phyloP scores from a whole-genome alignment of 345 rosid genomes.

The Syzygium aromaticum region DNA sequence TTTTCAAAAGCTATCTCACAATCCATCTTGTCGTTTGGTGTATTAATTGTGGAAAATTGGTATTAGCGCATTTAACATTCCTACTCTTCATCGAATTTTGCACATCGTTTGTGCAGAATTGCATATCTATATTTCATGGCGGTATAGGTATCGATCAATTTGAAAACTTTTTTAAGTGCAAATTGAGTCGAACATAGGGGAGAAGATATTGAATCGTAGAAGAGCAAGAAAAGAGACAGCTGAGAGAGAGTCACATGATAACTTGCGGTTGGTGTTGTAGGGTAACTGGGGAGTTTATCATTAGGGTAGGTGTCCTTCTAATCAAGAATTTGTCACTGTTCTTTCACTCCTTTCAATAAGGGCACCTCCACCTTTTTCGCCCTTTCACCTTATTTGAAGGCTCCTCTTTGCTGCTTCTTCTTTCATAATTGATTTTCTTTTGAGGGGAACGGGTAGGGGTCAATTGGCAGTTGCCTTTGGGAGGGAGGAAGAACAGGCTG shows the following conservation, averaged over 20 bases:
- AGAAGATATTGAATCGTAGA: background rate
- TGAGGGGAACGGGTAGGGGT: background rate
- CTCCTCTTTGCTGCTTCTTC: background rate
- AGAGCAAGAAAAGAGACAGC: background rate
- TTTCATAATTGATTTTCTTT: background rate
- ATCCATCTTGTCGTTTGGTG: background rate
- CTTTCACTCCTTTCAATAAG: background rate
- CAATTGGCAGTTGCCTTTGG: background rate
- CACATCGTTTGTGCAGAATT: background rate
- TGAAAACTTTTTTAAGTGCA: background rate
- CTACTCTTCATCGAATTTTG: background rate
- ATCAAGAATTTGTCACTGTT: slow-evolving; percentile 8
- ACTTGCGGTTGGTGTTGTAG: slow-evolving; percentile 15
- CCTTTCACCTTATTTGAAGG: background rate
- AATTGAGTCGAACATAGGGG: background rate
- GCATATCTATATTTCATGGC: background rate
- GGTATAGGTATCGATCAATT: background rate
- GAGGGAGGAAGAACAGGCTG: slow-evolving; percentile 3
- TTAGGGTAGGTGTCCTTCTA: slow-evolving; percentile 35
- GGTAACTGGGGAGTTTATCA: slow-evolving; percentile 17
- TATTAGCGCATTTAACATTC: background rate
- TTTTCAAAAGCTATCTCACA: background rate
- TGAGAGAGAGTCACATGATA: background rate
- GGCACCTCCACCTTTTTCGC: background rate
- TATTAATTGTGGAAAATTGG: background rate